Base-by-base conservation (phyloP, 1,284 basidiomycete species). In the Pseudozyma flocculosa region DNA sequence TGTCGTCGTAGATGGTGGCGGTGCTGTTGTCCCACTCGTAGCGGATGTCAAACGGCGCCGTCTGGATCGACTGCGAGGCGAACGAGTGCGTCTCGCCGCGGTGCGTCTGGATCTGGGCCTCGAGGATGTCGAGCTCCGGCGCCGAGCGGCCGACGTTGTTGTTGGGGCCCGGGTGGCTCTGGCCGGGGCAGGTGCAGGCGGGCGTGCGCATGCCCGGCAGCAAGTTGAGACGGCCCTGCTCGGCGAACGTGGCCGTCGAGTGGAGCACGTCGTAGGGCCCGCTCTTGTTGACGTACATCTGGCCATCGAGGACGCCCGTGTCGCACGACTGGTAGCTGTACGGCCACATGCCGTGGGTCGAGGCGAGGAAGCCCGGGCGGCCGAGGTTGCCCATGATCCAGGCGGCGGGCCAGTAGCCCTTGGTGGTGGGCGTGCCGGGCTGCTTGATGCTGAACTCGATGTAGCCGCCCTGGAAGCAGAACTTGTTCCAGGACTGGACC, bases 81-180 rank as follows among this genome's bases (percentile, higher is more conserved):
- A 60, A 65, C 26, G 68, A 66, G 29, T 55, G 58, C 13, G 32
- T 36, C 18, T n/a, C 59, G 38, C 73, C 76, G 14, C 54, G 38
- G 36, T 61, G 54, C 19, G 30, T 72, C 85, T 86, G 80, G 83
- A 81, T 81, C 64, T 85, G 83, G 5, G 73, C 70, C 53, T 79
- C 76, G 43, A 76, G 66, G 19, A 78, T 67, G 43, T 79, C 78
- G 32, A 79, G 55, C 54, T 79, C 78, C 8, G 78, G 78, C 10
- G 71, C 64, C 4, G 66, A 62, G 21, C 78, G 72, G 17, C 66
- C 78, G 21, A 73, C 70, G 26, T 72, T 68, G 40, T 45, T 48
- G 48, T 67, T 64, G 13, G 76, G 76, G 0, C 75, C 75, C 0
- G 68, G 73, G 40, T 72, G 72, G 19, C 73, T 73, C 36, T 74